These are phyloP conservation scores for Candida railenensis DNA, from an alignment of 805 yeast genomes.

Conservation along the genomic window DNA sequence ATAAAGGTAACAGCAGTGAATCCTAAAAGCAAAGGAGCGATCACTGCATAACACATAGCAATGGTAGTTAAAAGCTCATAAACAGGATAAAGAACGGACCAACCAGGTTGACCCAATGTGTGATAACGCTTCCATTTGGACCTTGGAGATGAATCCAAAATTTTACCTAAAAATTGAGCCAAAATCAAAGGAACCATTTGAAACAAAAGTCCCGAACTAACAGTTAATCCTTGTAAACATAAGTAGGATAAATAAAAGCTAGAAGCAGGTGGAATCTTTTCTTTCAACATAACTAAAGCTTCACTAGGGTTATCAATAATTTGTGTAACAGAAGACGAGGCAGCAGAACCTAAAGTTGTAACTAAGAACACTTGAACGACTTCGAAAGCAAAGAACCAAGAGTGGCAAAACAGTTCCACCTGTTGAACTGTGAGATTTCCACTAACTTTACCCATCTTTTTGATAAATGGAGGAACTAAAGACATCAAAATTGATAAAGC, in stretches of 20 bases:
- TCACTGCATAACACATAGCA: constrained; percentile 71
- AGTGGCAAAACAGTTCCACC: constrained; percentile 79
- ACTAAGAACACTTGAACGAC: constrained; percentile 88
- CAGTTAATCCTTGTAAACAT: constrained; percentile 75
- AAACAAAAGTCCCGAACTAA: constrained; percentile 72
- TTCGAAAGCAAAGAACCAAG: constrained; percentile 88
- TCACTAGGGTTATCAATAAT: constrained; percentile 62
- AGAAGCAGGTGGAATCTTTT: constrained; percentile 82
- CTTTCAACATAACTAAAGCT: constrained; percentile 75
- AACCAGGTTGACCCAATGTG: constrained; percentile 62
- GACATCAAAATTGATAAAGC: constrained; percentile 66
- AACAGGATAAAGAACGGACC: constrained; percentile 82
- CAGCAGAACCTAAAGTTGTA: constrained; percentile 79
- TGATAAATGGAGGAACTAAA: constrained; percentile 62
- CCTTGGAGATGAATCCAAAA: constrained; percentile 87
- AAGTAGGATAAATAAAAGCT: constrained; percentile 87
- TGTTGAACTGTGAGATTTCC: constrained; percentile 73
- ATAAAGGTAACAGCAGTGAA: constrained; percentile 61
- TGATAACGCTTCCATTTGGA: constrained; percentile 81
- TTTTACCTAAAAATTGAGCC: constrained; percentile 64
- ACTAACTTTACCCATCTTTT: constrained; percentile 66
- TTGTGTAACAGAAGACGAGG: constrained; percentile 72
- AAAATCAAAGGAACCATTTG: constrained; percentile 74
- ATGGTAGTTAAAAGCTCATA: constrained; percentile 75
- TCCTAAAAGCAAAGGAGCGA: constrained; percentile 70